Evolutionary conservation across 208 protist genomes (phyloP).

Genomic region (Porcisia deanei): DNA sequence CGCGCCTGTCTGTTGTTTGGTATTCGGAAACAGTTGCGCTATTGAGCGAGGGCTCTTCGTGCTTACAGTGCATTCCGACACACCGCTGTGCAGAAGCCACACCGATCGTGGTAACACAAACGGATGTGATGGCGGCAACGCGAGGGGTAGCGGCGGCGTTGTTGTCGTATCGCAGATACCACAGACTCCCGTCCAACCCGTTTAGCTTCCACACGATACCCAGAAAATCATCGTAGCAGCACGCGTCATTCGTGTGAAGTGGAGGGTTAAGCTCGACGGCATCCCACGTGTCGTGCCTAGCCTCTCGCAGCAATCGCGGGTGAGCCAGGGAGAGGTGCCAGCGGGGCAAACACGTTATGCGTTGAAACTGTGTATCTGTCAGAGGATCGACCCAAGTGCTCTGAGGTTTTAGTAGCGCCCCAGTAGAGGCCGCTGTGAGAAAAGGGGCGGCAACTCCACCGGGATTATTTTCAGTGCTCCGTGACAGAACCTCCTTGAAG

Average conservation of each 20-base stretch:
- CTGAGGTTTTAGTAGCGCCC: not conserved
- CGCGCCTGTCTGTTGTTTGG: not conserved
- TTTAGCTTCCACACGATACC: constrained; percentile 24
- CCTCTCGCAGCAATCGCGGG: constrained; percentile 1
- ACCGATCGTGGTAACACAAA: constrained; percentile 12
- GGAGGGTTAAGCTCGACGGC: constrained; percentile 7
- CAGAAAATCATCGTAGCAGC: constrained; percentile 22
- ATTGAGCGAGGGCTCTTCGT: not conserved
- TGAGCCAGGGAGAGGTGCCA: constrained; percentile 25
- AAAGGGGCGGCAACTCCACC: not conserved
- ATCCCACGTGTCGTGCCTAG: constrained; percentile 13
- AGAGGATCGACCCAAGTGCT: constrained; percentile 8
- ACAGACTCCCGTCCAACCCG: constrained; percentile 12
- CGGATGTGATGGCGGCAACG: not conserved
- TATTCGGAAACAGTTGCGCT: not conserved
- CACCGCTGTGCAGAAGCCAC: constrained; percentile 12
- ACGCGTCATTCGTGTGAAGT: constrained; percentile 13
- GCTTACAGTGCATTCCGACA: constrained; percentile 13
- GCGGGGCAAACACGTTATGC: constrained; percentile 2
- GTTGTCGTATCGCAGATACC: constrained; percentile 1
- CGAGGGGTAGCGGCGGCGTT: not conserved
- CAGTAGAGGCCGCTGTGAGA: not conserved
- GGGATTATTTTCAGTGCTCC: not conserved
- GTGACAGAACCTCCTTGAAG: constrained; percentile 38
- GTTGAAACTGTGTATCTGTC: constrained; percentile 18